Evolutionary conservation across 495 filamentous ascomycete species (phyloP), one percentile per base, ranked within the genome.

Genomic region (Aspergillus diversus): DNA sequence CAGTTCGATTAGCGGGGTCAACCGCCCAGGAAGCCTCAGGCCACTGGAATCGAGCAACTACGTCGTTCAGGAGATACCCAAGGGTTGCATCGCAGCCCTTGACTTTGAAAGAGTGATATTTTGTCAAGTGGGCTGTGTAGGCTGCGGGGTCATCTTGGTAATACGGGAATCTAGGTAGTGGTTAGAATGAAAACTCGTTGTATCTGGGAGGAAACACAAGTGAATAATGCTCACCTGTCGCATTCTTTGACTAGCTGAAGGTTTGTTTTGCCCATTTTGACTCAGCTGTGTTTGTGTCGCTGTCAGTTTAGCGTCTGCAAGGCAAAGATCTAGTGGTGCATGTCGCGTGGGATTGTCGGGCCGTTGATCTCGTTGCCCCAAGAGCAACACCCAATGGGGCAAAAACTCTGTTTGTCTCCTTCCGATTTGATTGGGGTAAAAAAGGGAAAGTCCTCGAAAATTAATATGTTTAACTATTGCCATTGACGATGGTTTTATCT

Each of bases 131-230:
- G 32, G 75, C 64, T 5, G 75, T 65, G 65, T 87, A 85, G 8
- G 70, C 73, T 55, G 77, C 69, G 43, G 83, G 82, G 57, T 87
- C 77, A 51, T 77, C 80, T 35, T 87, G 79, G 43, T 81, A 78
- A 69, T 92, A 87, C 5, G 90, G 89, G 70, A 92, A 92, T 71
- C 89, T 92, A 57, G 46, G 54, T 55, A 42, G 15, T 33, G 52
- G 37, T 61, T 57, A 63, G 65, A 64, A 58, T 43, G 11, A 11
- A 48, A 50, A 55, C 5, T 33, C 51, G n/a, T 5, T 47, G n/a
- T 27, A 31, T 31, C 63, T 51, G 32, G 37, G 33, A 43, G 33
- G 47, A 11, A 33, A 13, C 33, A 35, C 0, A 33, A 3, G 27
- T 12, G 37, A 39, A 9, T 39, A 27, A 39, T 11, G 77, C 76